phyloP scores from a whole-genome alignment of 306 rosid genomes.

The Lathyrus oleraceus region DNA sequence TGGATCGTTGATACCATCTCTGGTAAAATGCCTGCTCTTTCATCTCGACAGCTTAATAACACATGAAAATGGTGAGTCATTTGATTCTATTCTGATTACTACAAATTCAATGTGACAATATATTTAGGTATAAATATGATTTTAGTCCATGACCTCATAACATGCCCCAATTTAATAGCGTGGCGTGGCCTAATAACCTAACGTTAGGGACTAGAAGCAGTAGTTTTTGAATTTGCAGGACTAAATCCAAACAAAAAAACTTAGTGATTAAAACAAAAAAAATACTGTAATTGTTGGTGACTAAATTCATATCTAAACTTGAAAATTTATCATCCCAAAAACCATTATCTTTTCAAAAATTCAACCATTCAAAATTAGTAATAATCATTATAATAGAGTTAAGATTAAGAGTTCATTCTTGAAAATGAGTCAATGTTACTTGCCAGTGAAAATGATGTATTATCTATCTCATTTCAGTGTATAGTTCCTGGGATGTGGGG shows the following conservation, averaged over 20 bases:
- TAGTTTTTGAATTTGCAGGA: neutral
- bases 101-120: slow-evolving; percentile 8
- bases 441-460: neutral
- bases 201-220: neutral
- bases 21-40: slow-evolving; percentile 89
- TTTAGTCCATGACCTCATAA: neutral
- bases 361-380: slow-evolving; percentile 16
- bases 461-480: slow-evolving; percentile 53
- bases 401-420: neutral
- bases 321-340: neutral
- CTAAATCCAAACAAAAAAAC: no score
- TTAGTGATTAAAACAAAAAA: no score
- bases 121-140: neutral
- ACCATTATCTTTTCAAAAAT: slow-evolving; percentile 10
- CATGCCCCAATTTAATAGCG: neutral
- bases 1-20: slow-evolving; percentile 87
- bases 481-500: slow-evolving; percentile 92
- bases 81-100: slow-evolving; percentile 20
- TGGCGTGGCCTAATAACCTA: neutral
- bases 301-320: no score
- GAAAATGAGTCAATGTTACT: neutral
- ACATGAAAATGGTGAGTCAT: slow-evolving; percentile 68
- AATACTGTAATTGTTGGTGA: no score
- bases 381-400: neutral
- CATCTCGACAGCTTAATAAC: slow-evolving; percentile 60